These are phyloP conservation scores for Boletus reticulatus DNA, from an alignment of 768 basidiomycete species.

Conservation along the genomic window DNA sequence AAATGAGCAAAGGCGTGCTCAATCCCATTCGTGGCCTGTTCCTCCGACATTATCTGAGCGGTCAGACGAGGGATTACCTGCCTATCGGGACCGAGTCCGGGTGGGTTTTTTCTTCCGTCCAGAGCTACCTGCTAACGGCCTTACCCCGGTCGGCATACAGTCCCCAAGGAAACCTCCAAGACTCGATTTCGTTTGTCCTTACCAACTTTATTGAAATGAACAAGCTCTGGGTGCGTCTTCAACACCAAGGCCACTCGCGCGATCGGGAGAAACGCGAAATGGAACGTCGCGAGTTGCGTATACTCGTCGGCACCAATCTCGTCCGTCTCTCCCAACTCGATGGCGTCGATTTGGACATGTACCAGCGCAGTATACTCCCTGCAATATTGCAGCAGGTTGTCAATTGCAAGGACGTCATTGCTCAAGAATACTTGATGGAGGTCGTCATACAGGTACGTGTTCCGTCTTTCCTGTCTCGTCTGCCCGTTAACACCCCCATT, in stretches of 20 bases:
- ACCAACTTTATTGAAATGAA: conserved; percentile 99
- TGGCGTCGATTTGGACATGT: conserved; percentile 93
- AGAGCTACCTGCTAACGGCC: background rate
- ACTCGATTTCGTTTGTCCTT: conserved; percentile 93
- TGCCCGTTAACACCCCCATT: background rate
- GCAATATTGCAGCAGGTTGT: conserved; percentile 96
- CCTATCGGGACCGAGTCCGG: conserved; percentile 83
- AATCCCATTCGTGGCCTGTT: conserved; percentile 98
- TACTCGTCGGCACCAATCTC: conserved; percentile 96
- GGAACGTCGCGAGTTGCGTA: conserved; percentile 92
- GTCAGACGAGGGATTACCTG: conserved; percentile 94
- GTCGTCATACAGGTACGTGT: conserved; percentile 89
- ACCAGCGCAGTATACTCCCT: conserved; percentile 81
- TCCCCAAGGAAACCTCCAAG: conserved; percentile 85
- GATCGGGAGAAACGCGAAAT: conserved; percentile 97
- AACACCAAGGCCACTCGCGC: conserved; percentile 95
- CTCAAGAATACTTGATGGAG: conserved; percentile 99
- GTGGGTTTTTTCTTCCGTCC: conserved; percentile 41
- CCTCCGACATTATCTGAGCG: conserved; percentile 92
- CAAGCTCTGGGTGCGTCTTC: conserved; percentile 98
- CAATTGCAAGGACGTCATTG: conserved; percentile 97
- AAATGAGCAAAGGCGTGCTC: conserved; percentile 96
- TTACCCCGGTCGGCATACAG: conserved; percentile 36
- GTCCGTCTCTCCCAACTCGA: conserved; percentile 94
- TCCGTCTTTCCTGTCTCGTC: background rate